Percentiles rank a stretch among this genome's conserved stretches.
phyloP scores from a whole-genome alignment of 441 rosid genomes.

The Melastoma candidum region DNA sequence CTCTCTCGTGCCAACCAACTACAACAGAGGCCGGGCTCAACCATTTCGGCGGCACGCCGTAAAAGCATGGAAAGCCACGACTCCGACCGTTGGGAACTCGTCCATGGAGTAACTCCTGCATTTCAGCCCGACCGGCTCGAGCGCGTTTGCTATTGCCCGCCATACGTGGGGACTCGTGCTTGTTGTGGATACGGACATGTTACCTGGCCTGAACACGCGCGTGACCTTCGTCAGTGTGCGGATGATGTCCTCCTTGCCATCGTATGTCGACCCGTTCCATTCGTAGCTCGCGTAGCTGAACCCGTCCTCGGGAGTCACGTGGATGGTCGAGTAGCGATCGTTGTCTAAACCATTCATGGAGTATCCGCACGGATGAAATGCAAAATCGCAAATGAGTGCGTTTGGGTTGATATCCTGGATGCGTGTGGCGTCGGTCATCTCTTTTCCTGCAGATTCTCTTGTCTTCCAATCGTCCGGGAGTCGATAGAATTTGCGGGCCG shows the following conservation, averaged over 20 bases:
- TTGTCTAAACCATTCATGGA: slow-evolving; percentile 91
- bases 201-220: slow-evolving; percentile 68
- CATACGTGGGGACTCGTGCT: slow-evolving; percentile 46
- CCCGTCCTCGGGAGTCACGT: slow-evolving; percentile 95
- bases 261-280: slow-evolving; percentile 59
- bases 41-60: slow-evolving; percentile 49
- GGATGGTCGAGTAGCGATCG: slow-evolving; percentile 87
- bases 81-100: slow-evolving; percentile 65
- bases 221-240: slow-evolving; percentile 46
- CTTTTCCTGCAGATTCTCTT: slow-evolving; percentile 53
- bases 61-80: slow-evolving; percentile 70
- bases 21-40: too few species aligned
- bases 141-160: slow-evolving; percentile 45
- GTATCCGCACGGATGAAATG: slow-evolving; percentile 93
- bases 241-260: slow-evolving; percentile 36
- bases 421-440: slow-evolving; percentile 74
- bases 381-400: slow-evolving; percentile 74
- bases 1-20: too few species aligned
- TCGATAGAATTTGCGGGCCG: slow-evolving; percentile 54
- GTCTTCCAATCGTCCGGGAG: slow-evolving; percentile 31
- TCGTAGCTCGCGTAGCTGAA: slow-evolving; percentile 94
- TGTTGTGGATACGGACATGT: slow-evolving; percentile 62
- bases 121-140: slow-evolving; percentile 66
- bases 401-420: slow-evolving; percentile 53
- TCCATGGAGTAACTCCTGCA: slow-evolving; percentile 63